phyloP scores from a whole-genome alignment of 495 filamentous ascomycete species.

The Aspergillus indologenus region DNA sequence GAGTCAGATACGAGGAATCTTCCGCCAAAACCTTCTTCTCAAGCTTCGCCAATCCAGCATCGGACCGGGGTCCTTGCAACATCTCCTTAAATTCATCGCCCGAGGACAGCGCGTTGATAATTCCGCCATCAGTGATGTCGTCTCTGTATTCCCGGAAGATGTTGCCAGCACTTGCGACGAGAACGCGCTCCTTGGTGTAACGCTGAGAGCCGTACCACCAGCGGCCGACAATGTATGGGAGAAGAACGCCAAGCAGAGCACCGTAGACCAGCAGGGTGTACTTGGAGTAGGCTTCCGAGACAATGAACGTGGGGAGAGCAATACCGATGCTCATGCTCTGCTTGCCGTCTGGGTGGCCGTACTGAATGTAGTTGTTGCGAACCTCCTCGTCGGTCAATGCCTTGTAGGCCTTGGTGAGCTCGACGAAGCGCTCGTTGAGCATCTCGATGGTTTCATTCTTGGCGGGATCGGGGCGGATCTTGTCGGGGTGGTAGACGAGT shows the following conservation, averaged over 20 bases:
- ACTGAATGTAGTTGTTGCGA: slow-evolving; percentile 93
- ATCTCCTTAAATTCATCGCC: slow-evolving; percentile 77
- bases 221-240: slow-evolving; percentile 90
- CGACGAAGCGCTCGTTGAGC: slow-evolving; percentile 85
- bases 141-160: slow-evolving; percentile 92
- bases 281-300: slow-evolving; percentile 91
- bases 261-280: slow-evolving; percentile 92
- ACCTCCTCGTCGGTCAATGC: slow-evolving; percentile 94
- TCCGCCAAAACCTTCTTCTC: slow-evolving; percentile 72
- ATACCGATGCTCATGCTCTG: slow-evolving; percentile 98
- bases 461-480: slow-evolving; percentile 71
- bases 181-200: slow-evolving; percentile 84
- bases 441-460: slow-evolving; percentile 87
- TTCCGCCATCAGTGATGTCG: slow-evolving; percentile 70
- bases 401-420: slow-evolving; percentile 96
- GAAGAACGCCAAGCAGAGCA: slow-evolving; percentile 74
- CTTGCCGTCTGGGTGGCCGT: slow-evolving; percentile 94
- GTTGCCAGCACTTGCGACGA: slow-evolving; percentile 87
- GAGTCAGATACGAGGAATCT: slow-evolving; percentile 45
- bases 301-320: slow-evolving; percentile 87
- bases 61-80: slow-evolving; percentile 69
- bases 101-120: slow-evolving; percentile 74
- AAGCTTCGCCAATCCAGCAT: slow-evolving; percentile 72
- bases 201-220: slow-evolving; percentile 99
- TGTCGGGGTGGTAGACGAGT: slow-evolving; percentile 88